Evolutionary conservation across 169 alveolate species (phyloP), one percentile per base, ranked within the genome.

Genomic region (Cryptosporidium viatorum): DNA sequence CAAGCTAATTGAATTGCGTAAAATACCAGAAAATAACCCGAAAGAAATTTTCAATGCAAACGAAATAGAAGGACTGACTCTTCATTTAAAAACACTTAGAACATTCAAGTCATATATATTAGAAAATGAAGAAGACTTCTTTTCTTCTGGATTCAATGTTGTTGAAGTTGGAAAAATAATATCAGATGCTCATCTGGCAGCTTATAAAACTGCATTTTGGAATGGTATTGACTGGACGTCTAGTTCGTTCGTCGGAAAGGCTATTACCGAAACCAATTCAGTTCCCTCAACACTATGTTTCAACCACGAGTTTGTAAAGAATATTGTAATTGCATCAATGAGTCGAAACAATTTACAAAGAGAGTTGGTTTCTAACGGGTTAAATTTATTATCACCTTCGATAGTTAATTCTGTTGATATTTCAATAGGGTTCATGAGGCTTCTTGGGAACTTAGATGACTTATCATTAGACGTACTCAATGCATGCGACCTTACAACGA

Each of bases 401-500:
- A 80, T 80, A 37, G 26, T 80, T 12, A 65, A 59, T 37, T 62
- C 89, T 37, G 68, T 41, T 62, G 89, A 80, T 48, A 80, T 80
- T 6, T 59, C 75, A 18, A n/a, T 80, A 16, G 89, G 89, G 0
- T 59, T 80, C 16, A 59, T 80, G 89, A 59, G 89, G 41, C 16
- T 80, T 62, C 62, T 80, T 21, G 89, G 89, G 26, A 67, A 80
- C 29, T 43, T 80, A 31, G 89, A 80, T 39, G 89, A 80, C 18
- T 43, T 80, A 31, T 62, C 80, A 0, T 50, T 80, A 48, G 89
- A 80, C 41, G 67, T 80, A 26, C 51, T 67, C 10, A 50, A 80
- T 45, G 89, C 89, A 43, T 80, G 89, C 23, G 89, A 80, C 29
- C 75, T 80, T 4, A 80, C 89, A 39, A 45, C 89, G 6, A 80